phyloP scores from a whole-genome alignment of 305 asterid species.

The Fraxinus angustifolia region DNA sequence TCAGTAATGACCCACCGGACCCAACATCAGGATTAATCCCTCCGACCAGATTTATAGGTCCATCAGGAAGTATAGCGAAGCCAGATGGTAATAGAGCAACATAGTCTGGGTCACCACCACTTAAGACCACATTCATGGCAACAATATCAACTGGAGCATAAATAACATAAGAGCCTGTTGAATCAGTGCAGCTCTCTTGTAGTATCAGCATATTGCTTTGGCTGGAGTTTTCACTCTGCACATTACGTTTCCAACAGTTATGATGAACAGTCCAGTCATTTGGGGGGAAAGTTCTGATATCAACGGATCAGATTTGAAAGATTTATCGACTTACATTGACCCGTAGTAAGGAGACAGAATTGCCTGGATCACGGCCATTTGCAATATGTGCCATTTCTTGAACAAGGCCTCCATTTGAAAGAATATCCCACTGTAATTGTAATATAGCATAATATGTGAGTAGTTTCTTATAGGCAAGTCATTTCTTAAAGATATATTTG shows the following conservation, averaged over 20 bases:
- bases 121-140: slow-evolving; percentile 82
- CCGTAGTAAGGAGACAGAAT: slow-evolving; percentile 74
- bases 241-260: background rate
- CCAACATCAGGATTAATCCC: slow-evolving; percentile 45
- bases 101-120: slow-evolving; percentile 95
- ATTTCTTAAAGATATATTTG: background rate
- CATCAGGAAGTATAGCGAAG: slow-evolving; percentile 86
- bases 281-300: background rate
- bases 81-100: slow-evolving; percentile 95
- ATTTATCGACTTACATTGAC: slow-evolving; percentile 60
- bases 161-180: slow-evolving; percentile 78
- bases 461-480: background rate
- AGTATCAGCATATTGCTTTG: slow-evolving; percentile 89
- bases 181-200: slow-evolving; percentile 82
- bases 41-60: slow-evolving; percentile 30
- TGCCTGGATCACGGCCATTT: slow-evolving; percentile 88
- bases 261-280: background rate
- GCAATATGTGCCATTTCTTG: slow-evolving; percentile 99
- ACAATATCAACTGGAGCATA: slow-evolving; percentile 88
- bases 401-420: slow-evolving; percentile 89
- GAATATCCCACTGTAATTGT: slow-evolving; percentile 78
- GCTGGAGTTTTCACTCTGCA: slow-evolving; percentile 87
- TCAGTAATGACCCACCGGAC: slow-evolving; percentile 66
- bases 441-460: background rate
- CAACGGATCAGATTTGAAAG: background rate